Evolutionary conservation across 78 protist species (phyloP), one percentile per base, ranked within the genome.

Genomic region (Speleostelium caveatum): DNA sequence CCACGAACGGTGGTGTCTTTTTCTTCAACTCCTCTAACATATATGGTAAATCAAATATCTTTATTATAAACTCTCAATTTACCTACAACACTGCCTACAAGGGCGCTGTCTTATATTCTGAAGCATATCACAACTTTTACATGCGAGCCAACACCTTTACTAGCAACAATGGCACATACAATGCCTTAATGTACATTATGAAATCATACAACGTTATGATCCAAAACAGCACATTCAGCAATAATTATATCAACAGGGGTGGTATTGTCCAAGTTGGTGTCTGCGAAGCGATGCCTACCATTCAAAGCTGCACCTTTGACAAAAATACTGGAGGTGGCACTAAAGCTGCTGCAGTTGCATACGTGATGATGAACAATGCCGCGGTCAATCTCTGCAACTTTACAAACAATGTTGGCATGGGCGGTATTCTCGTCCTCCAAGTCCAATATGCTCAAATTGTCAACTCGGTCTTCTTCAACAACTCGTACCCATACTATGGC

Each of bases 81-180:
- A 49, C 55, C 55, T 49, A 49, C 55, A 49, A 49, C 55, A 49
- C 55, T 49, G 55, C 55, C 55, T 49, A 49, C 55, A 49, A 49
- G 55, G 55, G 55, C 12, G 55, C 55, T 12, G 55, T 49, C 55
- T 12, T 49, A 8, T 49, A 49, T 12, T 49, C 55, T 8, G 55
- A 49, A 49, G 55, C 55, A 8, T 49, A 49, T 12, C 55, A 49
- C 12, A 49, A 49, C 55, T 49, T 49, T 49, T 49, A 49, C 55
- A 49, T 49, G 55, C 8, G 55, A 49, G 55, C 55, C 55, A 49
- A 49, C 55, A 49, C 55, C 55, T 49, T 49, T 49, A 49, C 55
- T 12, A 49, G 12, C 55, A 49, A 49, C 55, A 49, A 49, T 12
- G 55, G 55, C 55, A 49, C 55, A 49, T 49, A 49, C 55, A 49